Base-by-base conservation (phyloP, 495 filamentous ascomycete genomes). In the Penicillium coffeae region DNA sequence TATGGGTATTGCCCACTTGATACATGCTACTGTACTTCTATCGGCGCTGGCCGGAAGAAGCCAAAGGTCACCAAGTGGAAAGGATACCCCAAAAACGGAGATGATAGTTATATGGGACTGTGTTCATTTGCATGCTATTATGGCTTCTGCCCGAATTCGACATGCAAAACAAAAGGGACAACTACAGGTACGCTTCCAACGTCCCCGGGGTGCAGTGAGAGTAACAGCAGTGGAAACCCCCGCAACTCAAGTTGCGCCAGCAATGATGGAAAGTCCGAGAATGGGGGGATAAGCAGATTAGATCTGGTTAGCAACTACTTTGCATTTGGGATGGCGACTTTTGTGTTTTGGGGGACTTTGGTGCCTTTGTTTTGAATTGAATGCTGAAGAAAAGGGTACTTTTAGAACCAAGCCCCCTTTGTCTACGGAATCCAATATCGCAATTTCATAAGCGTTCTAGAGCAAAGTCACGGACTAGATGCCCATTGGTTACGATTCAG, bases 1-100 rank as follows among this genome's bases (percentile, higher is more conserved):
- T 54, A 50, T n/a, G 49, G 56, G 3, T 60, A 60, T 27, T 60
- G 56, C 21, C 53, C 56, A 2, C 12, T 60, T 14, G 50, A 47
- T 15, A 52, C 37, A 0, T 60, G 56, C 21, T 48, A 42, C 19
- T 60, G 56, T 21, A 60, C 34, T 21, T 46, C 46, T 12, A 60
- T 56, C 45, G 56, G 56, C 15, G 36, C 25, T 4, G 21, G 27
- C 0, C 40, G 40, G 18, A 33, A 44, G 7, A 47, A 47, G 27
- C 55, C 50, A 15, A 38, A 48, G 1, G 14, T 42, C 8, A 46
- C 50, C 9, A 40, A 50, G 6, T 38, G 47, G 14, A 40, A 50
- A 22, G 55, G 55, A 0, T 27, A 47, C 3, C 51, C 55, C 1
- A 50, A 45, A 22, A 15, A 50, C 21, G 52, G 47, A 2, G 21